phyloP scores from a whole-genome alignment of 345 rosid genomes.

The Brassica carinata region DNA sequence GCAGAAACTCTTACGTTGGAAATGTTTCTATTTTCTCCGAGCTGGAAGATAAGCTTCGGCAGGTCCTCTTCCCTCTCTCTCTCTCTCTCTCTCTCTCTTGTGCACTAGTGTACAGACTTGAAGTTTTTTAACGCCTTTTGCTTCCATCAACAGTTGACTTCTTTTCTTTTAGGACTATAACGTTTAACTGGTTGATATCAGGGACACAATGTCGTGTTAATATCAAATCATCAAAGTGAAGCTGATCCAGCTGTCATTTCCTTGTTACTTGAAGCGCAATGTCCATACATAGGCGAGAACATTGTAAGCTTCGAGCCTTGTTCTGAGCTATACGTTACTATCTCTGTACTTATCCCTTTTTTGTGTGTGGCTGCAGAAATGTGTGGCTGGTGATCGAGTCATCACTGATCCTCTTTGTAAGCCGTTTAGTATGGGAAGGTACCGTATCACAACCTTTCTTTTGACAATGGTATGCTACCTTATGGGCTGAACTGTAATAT shows the following conservation, averaged over 20 bases:
- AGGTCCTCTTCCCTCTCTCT: constrained; percentile 48
- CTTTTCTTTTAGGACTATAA: constrained; percentile 1
- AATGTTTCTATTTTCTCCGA: constrained; percentile 66
- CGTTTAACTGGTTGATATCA: constrained; percentile 43
- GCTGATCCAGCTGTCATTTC: constrained; percentile 95
- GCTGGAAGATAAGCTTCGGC: constrained; percentile 70
- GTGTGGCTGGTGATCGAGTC: constrained; percentile 97
- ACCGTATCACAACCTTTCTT: constrained; percentile 47
- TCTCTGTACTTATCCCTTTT: constrained; percentile 33
- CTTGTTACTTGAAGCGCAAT: constrained; percentile 76
- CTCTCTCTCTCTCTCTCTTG: constrained; percentile 10
- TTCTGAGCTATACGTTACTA: constrained; percentile 22
- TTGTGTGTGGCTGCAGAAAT: constrained; percentile 53
- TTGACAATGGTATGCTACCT: constrained; percentile 35
- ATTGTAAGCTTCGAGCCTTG: constrained; percentile 52
- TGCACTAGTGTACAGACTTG: constrained; percentile 1
- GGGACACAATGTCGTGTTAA: constrained; percentile 88
- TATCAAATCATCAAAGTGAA: constrained; percentile 97
- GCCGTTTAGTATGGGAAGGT: constrained; percentile 99
- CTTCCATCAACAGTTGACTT: constrained; percentile 9
- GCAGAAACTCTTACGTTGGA: constrained; percentile 88
- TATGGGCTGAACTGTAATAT: constrained; percentile 28
- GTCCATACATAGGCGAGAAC: constrained; percentile 65
- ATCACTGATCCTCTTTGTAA: constrained; percentile 94
- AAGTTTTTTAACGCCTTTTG: background rate